Conservation (phyloP, 495 filamentous ascomycete species). For the Apodospora peruviana region DNA sequence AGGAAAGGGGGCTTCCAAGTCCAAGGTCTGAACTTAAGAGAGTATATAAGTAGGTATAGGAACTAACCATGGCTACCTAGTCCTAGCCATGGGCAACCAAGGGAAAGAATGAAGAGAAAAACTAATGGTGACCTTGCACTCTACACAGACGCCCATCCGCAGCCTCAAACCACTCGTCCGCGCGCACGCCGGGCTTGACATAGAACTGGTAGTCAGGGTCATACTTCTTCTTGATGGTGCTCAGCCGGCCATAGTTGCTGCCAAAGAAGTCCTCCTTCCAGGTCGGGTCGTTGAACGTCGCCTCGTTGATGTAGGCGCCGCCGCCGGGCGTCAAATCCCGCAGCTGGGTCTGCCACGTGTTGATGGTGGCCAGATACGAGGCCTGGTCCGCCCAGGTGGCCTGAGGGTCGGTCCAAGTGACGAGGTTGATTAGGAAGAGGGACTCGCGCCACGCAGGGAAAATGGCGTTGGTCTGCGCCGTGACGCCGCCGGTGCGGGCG, state of each 20-base stretch:
- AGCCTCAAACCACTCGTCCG: slow-evolving; percentile 38
- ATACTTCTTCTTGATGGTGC: slow-evolving; percentile 42
- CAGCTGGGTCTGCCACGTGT: slow-evolving; percentile 3
- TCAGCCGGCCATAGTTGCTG: slow-evolving; percentile 43
- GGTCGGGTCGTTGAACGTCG: slow-evolving; percentile 46
- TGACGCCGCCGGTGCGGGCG: slow-evolving; percentile 33
- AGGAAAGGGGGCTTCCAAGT: no score
- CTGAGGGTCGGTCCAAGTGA: slow-evolving; percentile 35
- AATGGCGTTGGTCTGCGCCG: slow-evolving; percentile 39
- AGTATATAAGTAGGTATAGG: no score
- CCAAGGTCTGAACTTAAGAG: no score
- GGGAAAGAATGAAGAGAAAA: no score
- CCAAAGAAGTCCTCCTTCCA: slow-evolving; percentile 58
- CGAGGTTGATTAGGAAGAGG: slow-evolving; percentile 6
- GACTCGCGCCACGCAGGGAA: slow-evolving; percentile 56
- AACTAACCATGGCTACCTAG: no score
- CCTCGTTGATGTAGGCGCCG: slow-evolving; percentile 45
- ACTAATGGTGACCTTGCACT: background rate
- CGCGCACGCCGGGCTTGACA: slow-evolving; percentile 45
- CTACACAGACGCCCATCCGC: slow-evolving; percentile 27
- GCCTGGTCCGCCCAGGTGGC: slow-evolving; percentile 8
- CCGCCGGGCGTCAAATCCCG: slow-evolving; percentile 23
- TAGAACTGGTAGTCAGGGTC: slow-evolving; percentile 52
- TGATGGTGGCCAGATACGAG: slow-evolving; percentile 4
- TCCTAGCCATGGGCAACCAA: no score